A percentile compares a stretch with the other conserved stretches of the same genome.
Conservation (phyloP, 1,139 yeast genomes). For the Kodamaea sp. region DNA sequence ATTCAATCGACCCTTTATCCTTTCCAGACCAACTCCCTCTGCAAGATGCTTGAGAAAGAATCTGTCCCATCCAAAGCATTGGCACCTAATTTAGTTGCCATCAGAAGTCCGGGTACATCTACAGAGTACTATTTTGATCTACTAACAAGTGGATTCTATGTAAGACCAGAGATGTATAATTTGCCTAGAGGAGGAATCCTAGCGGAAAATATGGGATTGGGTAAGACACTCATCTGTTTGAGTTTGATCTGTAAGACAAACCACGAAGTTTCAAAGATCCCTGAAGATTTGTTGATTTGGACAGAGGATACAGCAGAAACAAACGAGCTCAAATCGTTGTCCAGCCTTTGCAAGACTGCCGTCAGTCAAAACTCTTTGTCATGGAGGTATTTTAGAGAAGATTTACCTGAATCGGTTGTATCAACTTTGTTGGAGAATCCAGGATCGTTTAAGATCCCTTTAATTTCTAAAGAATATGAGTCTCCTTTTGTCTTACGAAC, state of each 20-base stretch:
- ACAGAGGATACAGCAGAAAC: conserved; percentile 4
- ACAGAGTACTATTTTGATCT: conserved; percentile 36
- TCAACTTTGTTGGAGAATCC: conserved; percentile 36
- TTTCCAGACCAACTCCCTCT: conserved; percentile 59
- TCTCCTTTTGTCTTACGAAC: conserved; percentile 22
- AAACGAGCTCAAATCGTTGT: conserved; percentile 23
- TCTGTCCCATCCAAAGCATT: conserved; percentile 29
- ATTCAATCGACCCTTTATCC: conserved; percentile 52
- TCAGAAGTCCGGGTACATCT: conserved; percentile 23
- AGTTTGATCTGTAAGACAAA: conserved; percentile 60
- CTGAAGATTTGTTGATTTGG: conserved; percentile 30
- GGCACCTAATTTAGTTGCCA: conserved; percentile 45
- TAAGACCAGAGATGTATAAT: conserved; percentile 39
- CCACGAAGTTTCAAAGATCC: conserved; percentile 50
- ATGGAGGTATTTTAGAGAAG: conserved; percentile 51
- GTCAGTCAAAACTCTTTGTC: conserved; percentile 52
- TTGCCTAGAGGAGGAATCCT: conserved; percentile 67
- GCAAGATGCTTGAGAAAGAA: conserved; percentile 61
- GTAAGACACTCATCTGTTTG: conserved; percentile 68
- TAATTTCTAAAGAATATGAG: conserved; percentile 23
- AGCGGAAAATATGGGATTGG: conserved; percentile 79
- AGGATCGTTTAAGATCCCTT: conserved; percentile 44
- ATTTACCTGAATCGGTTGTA: conserved; percentile 47
- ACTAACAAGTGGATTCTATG: conserved; percentile 23
- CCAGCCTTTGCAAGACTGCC: conserved; percentile 42